phyloP scores from a whole-genome alignment of 805 yeast genomes.

The Myxozyma kluyveri region DNA sequence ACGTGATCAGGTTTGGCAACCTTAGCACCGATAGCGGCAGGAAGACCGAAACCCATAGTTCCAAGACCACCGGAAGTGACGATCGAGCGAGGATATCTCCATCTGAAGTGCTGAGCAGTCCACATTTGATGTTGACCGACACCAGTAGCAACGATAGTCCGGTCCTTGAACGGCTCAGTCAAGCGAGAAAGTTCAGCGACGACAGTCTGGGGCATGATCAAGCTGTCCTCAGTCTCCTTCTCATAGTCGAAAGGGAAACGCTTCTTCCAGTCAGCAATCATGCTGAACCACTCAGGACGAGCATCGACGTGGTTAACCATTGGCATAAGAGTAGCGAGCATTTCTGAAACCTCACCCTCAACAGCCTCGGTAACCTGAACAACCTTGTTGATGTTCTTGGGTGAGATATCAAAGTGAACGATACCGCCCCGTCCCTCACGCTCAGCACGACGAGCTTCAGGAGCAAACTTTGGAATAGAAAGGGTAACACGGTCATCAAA shows the following conservation, averaged over 20 bases:
- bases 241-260: conserved; percentile 83
- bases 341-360: conserved; percentile 90
- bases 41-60: conserved; percentile 97
- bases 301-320: conserved; percentile 57
- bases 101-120: conserved; percentile 97
- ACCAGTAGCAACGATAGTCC: conserved; percentile 91
- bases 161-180: conserved; percentile 60
- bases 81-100: conserved; percentile 89
- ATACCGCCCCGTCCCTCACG: conserved; percentile 89
- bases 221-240: conserved; percentile 53
- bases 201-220: conserved; percentile 89
- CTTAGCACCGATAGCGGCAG: conserved; percentile 98
- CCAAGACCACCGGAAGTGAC: conserved; percentile 99
- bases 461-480: conserved; percentile 82
- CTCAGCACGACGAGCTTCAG: conserved; percentile 88
- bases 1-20: conserved; percentile 90
- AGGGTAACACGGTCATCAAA: conserved; percentile 98
- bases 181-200: conserved; percentile 73
- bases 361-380: conserved; percentile 90
- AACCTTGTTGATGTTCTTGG: conserved; percentile 96
- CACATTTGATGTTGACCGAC: conserved; percentile 99
- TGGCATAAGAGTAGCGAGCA: conserved; percentile 71
- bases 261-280: conserved; percentile 76
- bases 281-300: conserved; percentile 77
- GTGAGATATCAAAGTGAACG: conserved; percentile 90